phyloP scores from a whole-genome alignment of 805 yeast genomes.

The Cyberlindnera euphorbiiphila region DNA sequence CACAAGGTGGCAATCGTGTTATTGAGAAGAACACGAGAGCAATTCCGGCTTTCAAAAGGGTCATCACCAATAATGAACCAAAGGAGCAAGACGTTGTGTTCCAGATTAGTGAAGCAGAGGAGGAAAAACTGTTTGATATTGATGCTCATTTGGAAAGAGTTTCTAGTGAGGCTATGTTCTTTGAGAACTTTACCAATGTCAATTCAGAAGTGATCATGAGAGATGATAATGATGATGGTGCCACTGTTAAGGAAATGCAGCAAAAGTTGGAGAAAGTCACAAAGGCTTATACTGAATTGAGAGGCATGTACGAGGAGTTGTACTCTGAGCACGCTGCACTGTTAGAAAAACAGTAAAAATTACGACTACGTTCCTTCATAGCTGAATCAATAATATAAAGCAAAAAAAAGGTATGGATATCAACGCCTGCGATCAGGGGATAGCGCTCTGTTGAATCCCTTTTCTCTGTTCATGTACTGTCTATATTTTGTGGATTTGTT shows the following conservation, averaged over 20 bases:
- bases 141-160: slow-evolving; percentile 47
- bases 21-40: slow-evolving; percentile 29
- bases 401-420: not conserved
- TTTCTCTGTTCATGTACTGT: slow-evolving; percentile 56
- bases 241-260: slow-evolving; percentile 37
- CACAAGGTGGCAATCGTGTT: slow-evolving; percentile 1
- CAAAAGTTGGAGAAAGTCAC: slow-evolving; percentile 47
- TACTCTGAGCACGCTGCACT: slow-evolving; percentile 44
- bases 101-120: slow-evolving; percentile 28
- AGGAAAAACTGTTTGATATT: slow-evolving; percentile 34
- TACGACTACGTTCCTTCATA: too few relatives aligned
- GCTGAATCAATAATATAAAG: not conserved
- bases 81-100: slow-evolving; percentile 41
- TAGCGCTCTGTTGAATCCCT: slow-evolving; percentile 52
- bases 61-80: slow-evolving; percentile 39
- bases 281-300: slow-evolving; percentile 54
- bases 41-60: slow-evolving; percentile 66
- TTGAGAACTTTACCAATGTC: slow-evolving; percentile 40
- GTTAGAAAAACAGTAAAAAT: slow-evolving; percentile 12
- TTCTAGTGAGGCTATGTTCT: slow-evolving; percentile 48
- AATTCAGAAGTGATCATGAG: slow-evolving; percentile 35
- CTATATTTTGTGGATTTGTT: slow-evolving; percentile 44
- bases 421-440: slow-evolving; percentile 46
- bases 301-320: slow-evolving; percentile 57
- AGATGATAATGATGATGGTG: slow-evolving; percentile 24